A percentile compares a stretch with the other conserved stretches of the same genome.
Conservation (phyloP, 441 rosid genomes). For the Corymbia citriodora region DNA sequence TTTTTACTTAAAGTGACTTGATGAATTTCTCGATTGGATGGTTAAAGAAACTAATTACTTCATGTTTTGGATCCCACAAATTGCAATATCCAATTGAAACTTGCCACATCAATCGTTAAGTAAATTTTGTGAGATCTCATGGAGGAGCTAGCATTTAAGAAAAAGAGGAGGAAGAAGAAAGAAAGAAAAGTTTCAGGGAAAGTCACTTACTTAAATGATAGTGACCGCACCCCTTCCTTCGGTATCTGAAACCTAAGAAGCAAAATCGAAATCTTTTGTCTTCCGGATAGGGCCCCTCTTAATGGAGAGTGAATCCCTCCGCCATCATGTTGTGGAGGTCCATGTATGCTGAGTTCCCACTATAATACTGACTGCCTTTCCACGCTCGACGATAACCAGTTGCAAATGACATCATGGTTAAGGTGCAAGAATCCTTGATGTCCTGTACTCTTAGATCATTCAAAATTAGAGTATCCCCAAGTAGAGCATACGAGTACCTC, state of each 20-base stretch:
- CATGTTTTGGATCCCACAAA: not conserved
- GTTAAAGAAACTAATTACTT: not conserved
- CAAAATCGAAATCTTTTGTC: accelerated
- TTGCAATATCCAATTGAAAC: not conserved
- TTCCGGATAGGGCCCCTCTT: accelerated
- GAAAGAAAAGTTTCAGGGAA: not conserved
- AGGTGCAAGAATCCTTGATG: not conserved
- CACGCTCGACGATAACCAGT: accelerated
- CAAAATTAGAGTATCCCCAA: too few species aligned
- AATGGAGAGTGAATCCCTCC: not conserved
- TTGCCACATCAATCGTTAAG: not conserved
- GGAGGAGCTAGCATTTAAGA: not conserved
- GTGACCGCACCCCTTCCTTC: not conserved
- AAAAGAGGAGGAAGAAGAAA: not conserved
- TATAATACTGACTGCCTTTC: not conserved
- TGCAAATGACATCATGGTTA: not conserved
- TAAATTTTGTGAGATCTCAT: not conserved
- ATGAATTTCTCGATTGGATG: not conserved
- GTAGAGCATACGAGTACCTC: not conserved
- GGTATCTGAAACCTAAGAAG: not conserved
- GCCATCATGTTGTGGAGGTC: not conserved
- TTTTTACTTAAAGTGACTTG: not conserved
- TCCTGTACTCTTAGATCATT: accelerated
- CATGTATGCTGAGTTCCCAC: accelerated
- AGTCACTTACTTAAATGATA: accelerated